phyloP scores from a whole-genome alignment of 306 rosid genomes.

The Lathyrus oleraceus region DNA sequence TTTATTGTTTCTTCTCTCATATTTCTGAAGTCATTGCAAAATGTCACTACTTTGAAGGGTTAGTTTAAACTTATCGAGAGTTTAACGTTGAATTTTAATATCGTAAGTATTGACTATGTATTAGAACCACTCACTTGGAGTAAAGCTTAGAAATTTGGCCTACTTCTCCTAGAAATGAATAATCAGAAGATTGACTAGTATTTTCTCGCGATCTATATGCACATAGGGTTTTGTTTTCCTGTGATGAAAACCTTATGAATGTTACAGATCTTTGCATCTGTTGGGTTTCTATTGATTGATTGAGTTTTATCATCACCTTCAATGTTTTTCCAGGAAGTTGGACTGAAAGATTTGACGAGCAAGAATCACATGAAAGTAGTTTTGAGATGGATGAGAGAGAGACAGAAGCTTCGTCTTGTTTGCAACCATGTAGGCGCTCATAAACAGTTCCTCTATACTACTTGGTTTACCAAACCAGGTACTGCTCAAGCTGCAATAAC shows the following conservation, averaged over 20 bases:
- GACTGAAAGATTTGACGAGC: conserved; percentile 76
- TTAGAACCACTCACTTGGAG: not conserved
- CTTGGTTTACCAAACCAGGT: conserved; percentile 72
- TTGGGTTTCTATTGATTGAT: not conserved
- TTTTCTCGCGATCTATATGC: not conserved
- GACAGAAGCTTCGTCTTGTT: conserved; percentile 75
- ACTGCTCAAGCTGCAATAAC: conserved; percentile 19
- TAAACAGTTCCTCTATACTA: conserved; percentile 84
- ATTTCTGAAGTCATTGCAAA: not conserved
- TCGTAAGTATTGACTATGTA: not conserved
- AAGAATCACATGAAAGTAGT: conserved; percentile 86
- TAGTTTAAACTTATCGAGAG: not conserved
- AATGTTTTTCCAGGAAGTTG: conserved; percentile 59
- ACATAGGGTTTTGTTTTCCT: not conserved
- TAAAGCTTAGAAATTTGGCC: not conserved
- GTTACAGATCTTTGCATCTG: not conserved
- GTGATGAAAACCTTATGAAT: not conserved
- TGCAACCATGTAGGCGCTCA: conserved; percentile 83
- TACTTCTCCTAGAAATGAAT: not conserved
- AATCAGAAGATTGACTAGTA: not conserved
- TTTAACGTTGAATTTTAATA: not conserved
- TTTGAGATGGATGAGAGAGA: conserved; percentile 92
- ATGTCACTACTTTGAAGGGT: not conserved
- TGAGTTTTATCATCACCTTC: not conserved
- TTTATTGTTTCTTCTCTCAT: not conserved